Evolutionary conservation across 495 filamentous ascomycete genomes (phyloP).

Genomic region (Aspergillus carlsbadensis): DNA sequence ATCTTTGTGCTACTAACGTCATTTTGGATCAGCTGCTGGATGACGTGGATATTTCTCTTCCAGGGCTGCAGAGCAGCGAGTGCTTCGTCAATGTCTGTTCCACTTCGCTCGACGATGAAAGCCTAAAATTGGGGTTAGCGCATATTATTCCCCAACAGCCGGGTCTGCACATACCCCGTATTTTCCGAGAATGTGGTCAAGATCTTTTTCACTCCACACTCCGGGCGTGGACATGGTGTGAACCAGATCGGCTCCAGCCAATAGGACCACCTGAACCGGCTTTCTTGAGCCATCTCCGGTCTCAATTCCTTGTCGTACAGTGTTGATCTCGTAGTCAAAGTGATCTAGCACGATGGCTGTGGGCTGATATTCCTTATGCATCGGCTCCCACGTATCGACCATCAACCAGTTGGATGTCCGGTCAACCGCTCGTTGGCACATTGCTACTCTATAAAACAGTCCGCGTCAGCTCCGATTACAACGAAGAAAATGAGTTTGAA

Average conservation of each 20-base stretch:
- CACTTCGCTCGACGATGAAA: conserved; percentile 85
- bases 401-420: conserved; percentile 75
- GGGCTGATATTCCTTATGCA: conserved; percentile 77
- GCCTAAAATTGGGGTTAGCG: conserved; percentile 36
- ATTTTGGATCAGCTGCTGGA: conserved; percentile 86
- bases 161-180: conserved; percentile 58
- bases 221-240: conserved; percentile 77
- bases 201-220: conserved; percentile 80
- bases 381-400: conserved; percentile 80
- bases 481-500: not conserved
- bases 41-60: conserved; percentile 80
- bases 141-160: not conserved
- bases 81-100: conserved; percentile 87
- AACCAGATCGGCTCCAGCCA: conserved; percentile 81
- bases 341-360: conserved; percentile 88
- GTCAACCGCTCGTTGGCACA: conserved; percentile 81
- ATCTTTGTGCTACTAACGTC: conserved; percentile 90
- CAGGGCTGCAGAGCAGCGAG: conserved; percentile 69
- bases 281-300: conserved; percentile 57
- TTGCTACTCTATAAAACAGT: conserved; percentile 38
- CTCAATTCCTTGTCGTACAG: conserved; percentile 70
- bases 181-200: conserved; percentile 81
- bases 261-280: conserved; percentile 67
- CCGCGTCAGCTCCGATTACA: conserved; percentile 10
- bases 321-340: conserved; percentile 85